Evolutionary conservation across 352 stramenopile genomes (phyloP), one percentile per base, ranked within the genome.

Genomic region (Pythium aquatile): DNA sequence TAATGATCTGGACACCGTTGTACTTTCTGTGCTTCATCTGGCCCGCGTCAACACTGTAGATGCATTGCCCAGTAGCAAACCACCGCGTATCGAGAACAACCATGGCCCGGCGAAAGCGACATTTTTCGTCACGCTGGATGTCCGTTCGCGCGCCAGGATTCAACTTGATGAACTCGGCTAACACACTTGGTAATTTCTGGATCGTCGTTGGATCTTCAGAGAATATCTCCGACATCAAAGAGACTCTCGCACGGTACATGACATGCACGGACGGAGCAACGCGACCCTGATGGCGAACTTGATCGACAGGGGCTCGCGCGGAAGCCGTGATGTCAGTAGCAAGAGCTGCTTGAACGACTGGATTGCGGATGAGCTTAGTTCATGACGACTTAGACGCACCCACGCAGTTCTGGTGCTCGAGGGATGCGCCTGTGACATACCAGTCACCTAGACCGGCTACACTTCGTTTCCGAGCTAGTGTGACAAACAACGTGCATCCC

Each of bases 11-110:
- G 0, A 61, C 60, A 3, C 63, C 60, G 40, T 72, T 74, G 55
- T 68, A 77, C 20, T 66, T 61, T 3, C 55, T 46, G 47, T 77
- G 59, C 40, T 74, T 77, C 55, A 74, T 70, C 47, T 77, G 66
- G 5, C 60, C 63, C 3, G 57, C 63, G 17, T 75, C 63, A 0
- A 68, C 63, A 37, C 32, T 9, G 32, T 37, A 37, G 4, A 37
- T 37, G 32, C 32, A 4, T 37, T 37, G 14, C 66, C 65, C 61
- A 20, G 17, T 46, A 0, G 0, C 1, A 44, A 76, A 73, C 37
- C 55, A 58, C 0, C 32, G 7, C 0, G 58, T 53, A 44, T 70
- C 61, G 3, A 73, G 7, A 0, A 65, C 33, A 7, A 66, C 54
- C 26, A 70, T 65, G 1, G 60, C 69, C 28, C 57, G 40, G 0